Evolutionary conservation across 306 rosid genomes (phyloP).

Genomic region (Pueraria montana): DNA sequence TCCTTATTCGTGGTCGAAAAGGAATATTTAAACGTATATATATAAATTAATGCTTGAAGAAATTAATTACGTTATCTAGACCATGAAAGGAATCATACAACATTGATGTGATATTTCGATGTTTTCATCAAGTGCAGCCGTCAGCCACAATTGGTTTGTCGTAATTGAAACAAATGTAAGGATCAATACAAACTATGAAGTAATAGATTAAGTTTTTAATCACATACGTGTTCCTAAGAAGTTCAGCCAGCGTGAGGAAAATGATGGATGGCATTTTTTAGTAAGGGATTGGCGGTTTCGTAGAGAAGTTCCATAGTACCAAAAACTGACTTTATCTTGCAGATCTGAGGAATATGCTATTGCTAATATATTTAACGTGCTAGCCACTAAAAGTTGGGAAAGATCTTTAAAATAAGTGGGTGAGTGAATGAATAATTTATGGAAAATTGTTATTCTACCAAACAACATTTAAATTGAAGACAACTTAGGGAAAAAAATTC

Average conservation of each 20-base stretch:
- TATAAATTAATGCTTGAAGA: background rate
- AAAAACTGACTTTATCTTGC: background rate
- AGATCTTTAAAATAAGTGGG: background rate
- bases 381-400: background rate
- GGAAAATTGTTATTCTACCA: no score
- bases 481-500: no score
- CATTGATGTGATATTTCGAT: conserved; percentile 48
- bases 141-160: conserved; percentile 31
- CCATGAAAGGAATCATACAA: conserved; percentile 28
- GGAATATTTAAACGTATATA: background rate
- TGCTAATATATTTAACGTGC: background rate
- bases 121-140: conserved; percentile 21
- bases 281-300: conserved; percentile 5
- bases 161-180: conserved; percentile 1
- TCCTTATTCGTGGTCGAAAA: background rate
- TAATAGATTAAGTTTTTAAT: background rate
- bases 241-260: conserved; percentile 36
- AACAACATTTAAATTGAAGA: no score
- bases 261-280: background rate
- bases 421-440: background rate
- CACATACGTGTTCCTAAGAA: conserved; percentile 27
- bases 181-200: background rate
- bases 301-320: background rate
- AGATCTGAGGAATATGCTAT: background rate
- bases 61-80: background rate